Evolutionary conservation across 2,329 filamentous ascomycete genomes (phyloP).

Genomic region (Orbilia brochopaga): DNA sequence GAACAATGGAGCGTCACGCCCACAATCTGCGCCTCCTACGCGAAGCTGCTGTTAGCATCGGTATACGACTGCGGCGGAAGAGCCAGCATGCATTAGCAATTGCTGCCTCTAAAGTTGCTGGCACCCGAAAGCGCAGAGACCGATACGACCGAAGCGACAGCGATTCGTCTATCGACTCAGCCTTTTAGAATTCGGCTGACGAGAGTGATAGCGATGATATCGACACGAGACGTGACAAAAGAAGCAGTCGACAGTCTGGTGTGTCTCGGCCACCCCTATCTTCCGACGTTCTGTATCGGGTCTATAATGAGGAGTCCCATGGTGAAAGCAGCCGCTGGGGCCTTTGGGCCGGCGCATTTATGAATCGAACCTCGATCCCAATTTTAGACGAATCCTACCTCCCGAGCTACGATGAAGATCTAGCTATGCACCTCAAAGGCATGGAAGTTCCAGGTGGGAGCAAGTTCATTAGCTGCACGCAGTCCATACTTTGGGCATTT

Average conservation of each 20-base stretch:
- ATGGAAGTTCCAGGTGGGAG: neutral
- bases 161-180: no score
- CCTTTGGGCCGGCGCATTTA: constrained; percentile 16
- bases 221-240: neutral
- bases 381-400: neutral
- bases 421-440: constrained; percentile 1
- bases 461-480: constrained; percentile 22
- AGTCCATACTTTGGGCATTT: constrained; percentile 15
- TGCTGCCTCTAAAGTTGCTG: no score
- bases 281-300: constrained; percentile 9
- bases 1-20: no score
- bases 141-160: no score
- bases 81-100: no score
- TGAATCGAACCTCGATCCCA: neutral
- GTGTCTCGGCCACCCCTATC: neutral
- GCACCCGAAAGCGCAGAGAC: no score
- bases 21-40: no score
- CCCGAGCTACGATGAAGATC: neutral
- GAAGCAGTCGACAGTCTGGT: neutral
- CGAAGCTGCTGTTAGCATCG: no score
- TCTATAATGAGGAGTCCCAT: constrained; percentile 13
- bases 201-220: neutral
- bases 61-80: no score
- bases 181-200: no score
- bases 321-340: constrained; percentile 11